phyloP scores from a whole-genome alignment of 1,139 yeast species.

The Taphrina flavorubra region DNA sequence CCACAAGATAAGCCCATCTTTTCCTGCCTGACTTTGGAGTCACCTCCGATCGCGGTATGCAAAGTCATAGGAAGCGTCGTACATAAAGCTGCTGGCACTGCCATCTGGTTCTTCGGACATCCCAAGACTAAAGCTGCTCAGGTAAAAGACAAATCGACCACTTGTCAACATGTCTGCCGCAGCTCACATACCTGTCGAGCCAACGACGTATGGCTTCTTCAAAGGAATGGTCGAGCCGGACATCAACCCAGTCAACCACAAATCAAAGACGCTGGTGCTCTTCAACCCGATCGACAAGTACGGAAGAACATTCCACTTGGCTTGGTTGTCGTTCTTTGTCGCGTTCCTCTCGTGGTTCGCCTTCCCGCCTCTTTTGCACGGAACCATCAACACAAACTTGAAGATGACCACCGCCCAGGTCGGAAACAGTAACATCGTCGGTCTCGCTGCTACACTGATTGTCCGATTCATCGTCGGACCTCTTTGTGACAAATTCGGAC shows the following conservation, averaged over 20 bases:
- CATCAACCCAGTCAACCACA: slow-evolving; percentile 50
- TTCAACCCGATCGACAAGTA: slow-evolving; percentile 49
- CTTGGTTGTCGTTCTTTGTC: slow-evolving; percentile 53
- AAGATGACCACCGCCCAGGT: slow-evolving; percentile 49
- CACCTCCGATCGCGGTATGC: too few species aligned
- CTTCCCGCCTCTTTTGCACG: slow-evolving; percentile 51
- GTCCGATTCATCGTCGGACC: slow-evolving; percentile 52
- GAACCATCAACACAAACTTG: slow-evolving; percentile 49
- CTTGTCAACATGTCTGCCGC: slow-evolving; percentile 14
- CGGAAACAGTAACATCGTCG: slow-evolving; percentile 52
- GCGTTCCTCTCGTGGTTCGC: slow-evolving; percentile 54
- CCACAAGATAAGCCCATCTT: slow-evolving; percentile 19
- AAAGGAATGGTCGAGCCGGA: slow-evolving; percentile 46
- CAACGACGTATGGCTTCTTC: slow-evolving; percentile 16
- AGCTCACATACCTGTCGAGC: slow-evolving; percentile 4
- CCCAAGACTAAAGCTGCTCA: background rate
- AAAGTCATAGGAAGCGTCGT: background rate
- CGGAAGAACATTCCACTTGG: slow-evolving; percentile 50
- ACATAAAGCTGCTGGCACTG: slow-evolving; percentile 7
- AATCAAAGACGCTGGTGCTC: slow-evolving; percentile 50
- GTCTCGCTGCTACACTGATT: slow-evolving; percentile 51
- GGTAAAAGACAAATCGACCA: background rate
- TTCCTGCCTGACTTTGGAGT: background rate
- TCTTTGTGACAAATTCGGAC: slow-evolving; percentile 51
- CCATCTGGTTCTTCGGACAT: background rate